Evolutionary conservation across 1,284 basidiomycete species (phyloP).

Genomic region (Butyriboletus regius): DNA sequence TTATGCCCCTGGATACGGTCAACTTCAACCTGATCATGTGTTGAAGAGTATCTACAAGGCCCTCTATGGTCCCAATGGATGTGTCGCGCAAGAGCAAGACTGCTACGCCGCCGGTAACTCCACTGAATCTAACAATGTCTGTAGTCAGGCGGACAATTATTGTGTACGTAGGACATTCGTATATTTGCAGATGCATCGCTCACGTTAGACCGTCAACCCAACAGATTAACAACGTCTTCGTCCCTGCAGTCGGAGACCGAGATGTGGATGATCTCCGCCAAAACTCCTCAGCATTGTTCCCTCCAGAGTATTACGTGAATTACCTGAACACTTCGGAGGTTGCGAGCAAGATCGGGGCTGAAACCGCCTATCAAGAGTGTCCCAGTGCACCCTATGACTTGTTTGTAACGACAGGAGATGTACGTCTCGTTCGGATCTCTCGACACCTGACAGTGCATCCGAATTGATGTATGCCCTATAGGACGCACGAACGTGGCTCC

Average conservation of each 20-base stretch:
- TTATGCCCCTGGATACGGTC: constrained; percentile 59
- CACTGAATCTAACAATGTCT: constrained; percentile 42
- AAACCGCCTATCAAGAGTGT: constrained; percentile 44
- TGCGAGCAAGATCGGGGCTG: constrained; percentile 45
- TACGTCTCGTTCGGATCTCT: constrained; percentile 8
- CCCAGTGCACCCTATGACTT: constrained; percentile 36
- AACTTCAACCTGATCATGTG: constrained; percentile 44
- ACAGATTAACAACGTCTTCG: constrained; percentile 44
- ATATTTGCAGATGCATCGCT: background rate
- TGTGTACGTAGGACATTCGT: constrained; percentile 40
- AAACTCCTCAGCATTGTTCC: constrained; percentile 48
- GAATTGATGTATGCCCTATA: constrained; percentile 15
- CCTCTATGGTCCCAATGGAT: constrained; percentile 46
- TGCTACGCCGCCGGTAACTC: constrained; percentile 50
- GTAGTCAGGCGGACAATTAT: constrained; percentile 46
- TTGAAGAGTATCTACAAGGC: constrained; percentile 44
- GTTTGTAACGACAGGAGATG: constrained; percentile 38
- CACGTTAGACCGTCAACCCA: background rate
- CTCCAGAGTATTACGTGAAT: constrained; percentile 48
- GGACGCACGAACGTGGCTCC: constrained; percentile 51
- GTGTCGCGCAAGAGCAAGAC: constrained; percentile 44
- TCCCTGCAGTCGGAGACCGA: constrained; percentile 45
- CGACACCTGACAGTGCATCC: constrained; percentile 13
- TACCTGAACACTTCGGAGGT: constrained; percentile 39
- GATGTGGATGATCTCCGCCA: constrained; percentile 55